These are phyloP conservation scores for Triticum timopheevii DNA, from an alignment of 176 grass and related monocot species.

Conservation along the genomic window DNA sequence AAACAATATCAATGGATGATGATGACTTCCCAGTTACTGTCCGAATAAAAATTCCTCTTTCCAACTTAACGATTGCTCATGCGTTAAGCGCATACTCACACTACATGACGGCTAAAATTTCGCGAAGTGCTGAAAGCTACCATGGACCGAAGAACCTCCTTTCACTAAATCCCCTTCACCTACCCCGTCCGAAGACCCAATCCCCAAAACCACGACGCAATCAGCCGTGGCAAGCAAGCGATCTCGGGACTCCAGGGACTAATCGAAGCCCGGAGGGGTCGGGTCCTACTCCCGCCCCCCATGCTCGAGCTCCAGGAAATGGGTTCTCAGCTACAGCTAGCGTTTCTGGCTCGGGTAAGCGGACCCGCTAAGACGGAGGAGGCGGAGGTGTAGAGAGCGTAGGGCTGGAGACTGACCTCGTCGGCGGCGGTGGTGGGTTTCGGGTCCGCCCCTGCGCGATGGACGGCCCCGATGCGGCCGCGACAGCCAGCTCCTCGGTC, in stretches of 20 bases:
- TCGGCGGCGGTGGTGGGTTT: slow-evolving; percentile 35
- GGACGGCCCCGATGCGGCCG: slow-evolving; percentile 34
- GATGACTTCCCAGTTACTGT: not conserved
- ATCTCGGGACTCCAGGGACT: not conserved
- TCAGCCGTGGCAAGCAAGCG: slow-evolving; percentile 11
- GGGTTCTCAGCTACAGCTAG: slow-evolving; percentile 33
- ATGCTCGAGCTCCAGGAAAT: slow-evolving; percentile 4
- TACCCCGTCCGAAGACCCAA: slow-evolving; percentile 3
- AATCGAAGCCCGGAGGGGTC: slow-evolving; percentile 11
- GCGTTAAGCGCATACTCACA: not conserved
- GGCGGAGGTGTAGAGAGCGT: not conserved
- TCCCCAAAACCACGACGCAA: not conserved
- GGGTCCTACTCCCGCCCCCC: not conserved
- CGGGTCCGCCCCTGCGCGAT: slow-evolving; percentile 24
- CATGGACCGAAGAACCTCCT: not conserved
- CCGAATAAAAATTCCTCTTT: slow-evolving; percentile 1
- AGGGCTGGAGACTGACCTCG: slow-evolving; percentile 43
- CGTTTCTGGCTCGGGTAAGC: slow-evolving; percentile 42
- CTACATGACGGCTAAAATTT: not conserved
- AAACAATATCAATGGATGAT: not conserved
- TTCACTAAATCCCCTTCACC: not conserved
- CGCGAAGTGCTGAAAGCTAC: not conserved
- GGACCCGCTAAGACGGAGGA: slow-evolving; percentile 25
- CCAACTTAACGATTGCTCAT: not conserved
- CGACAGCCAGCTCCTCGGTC: not conserved